These are phyloP conservation scores for Penicillium lividum DNA, from an alignment of 495 filamentous ascomycete genomes.

Conservation along the genomic window DNA sequence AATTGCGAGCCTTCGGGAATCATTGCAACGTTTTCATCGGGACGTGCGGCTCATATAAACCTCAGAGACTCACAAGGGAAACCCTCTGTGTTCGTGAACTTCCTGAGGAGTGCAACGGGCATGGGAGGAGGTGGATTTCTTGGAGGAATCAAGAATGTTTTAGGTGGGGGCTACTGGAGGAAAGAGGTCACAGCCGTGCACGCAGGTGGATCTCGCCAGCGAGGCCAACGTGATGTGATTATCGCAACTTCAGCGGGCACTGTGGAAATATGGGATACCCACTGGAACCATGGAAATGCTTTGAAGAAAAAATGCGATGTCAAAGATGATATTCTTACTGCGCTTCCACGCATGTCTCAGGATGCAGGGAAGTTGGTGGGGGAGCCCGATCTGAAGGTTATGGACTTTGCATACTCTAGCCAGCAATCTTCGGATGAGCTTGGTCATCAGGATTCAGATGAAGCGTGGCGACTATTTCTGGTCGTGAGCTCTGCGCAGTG, in stretches of 20 bases:
- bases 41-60: slow-evolving; percentile 80
- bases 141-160: slow-evolving; percentile 70
- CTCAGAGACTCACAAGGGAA: slow-evolving; percentile 83
- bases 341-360: slow-evolving; percentile 19
- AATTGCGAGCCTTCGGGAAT: slow-evolving; percentile 87
- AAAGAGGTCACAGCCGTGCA: slow-evolving; percentile 77
- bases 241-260: slow-evolving; percentile 71
- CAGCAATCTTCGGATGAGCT: slow-evolving; percentile 18
- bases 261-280: slow-evolving; percentile 83
- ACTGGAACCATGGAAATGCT: slow-evolving; percentile 71
- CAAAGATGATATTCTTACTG: slow-evolving; percentile 37
- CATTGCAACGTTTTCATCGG: slow-evolving; percentile 76
- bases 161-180: slow-evolving; percentile 63
- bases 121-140: slow-evolving; percentile 61
- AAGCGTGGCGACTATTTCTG: slow-evolving; percentile 37
- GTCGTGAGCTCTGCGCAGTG: slow-evolving; percentile 29
- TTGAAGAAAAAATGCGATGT: slow-evolving; percentile 54
- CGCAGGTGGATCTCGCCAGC: slow-evolving; percentile 63
- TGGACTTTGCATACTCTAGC: slow-evolving; percentile 38
- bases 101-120: slow-evolving; percentile 61
- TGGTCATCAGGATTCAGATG: slow-evolving; percentile 19
- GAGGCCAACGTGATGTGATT: slow-evolving; percentile 83
- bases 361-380: slow-evolving; percentile 27
- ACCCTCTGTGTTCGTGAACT: slow-evolving; percentile 71
- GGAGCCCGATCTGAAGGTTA: slow-evolving; percentile 34